Evolutionary conservation across 2,329 filamentous ascomycete genomes (phyloP), one percentile per base, ranked within the genome.

Genomic region (Sarocladium kiliense): DNA sequence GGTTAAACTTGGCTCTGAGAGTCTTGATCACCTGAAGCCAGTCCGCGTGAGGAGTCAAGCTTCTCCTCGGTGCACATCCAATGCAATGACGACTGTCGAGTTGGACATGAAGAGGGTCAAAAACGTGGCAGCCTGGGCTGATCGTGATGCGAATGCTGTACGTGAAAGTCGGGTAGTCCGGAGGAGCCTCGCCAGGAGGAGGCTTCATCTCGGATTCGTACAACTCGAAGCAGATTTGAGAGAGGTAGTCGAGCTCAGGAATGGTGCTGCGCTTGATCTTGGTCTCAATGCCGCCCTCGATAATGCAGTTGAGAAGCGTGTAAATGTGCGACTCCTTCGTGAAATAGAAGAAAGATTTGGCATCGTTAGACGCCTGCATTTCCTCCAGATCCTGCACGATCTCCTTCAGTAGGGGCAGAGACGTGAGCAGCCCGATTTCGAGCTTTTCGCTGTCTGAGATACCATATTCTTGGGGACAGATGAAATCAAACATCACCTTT

Each of bases 281-380:
- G 23, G 93, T 97, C 66, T 95, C 89, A 61, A 99, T 89, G 27
- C 94, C 95, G 58, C 95, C 94, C 70, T 99, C 94, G 25, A 99
- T 82, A 62, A 99, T 97, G 69, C 93, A 97, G 71, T 99, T 99
- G 57, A 99, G 82, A 4, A 99, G 81, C 4, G 94, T 99, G 74
- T 99, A 99, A 60, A 99, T 97, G 69, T 99, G 94, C 1, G 91
- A 96, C 72, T 99, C 94, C 71, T 99, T 99, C 60, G 94, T 99
- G 71, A 99, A 99, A 75, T 99, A 99, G 73, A 97, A 90, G 77
- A 97, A 97, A 1, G 88, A 93, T 68, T 97, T 97, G 44, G 92
- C 91, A 61, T 95, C 89, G 54, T 93, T 87, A 0, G 90, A 95
- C 3, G 94, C 93, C 72, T 99, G 94, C 71, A 97, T 91, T 71